Evolutionary conservation across 2,329 filamentous ascomycete species (phyloP).

Genomic region (Fusarium setosum): DNA sequence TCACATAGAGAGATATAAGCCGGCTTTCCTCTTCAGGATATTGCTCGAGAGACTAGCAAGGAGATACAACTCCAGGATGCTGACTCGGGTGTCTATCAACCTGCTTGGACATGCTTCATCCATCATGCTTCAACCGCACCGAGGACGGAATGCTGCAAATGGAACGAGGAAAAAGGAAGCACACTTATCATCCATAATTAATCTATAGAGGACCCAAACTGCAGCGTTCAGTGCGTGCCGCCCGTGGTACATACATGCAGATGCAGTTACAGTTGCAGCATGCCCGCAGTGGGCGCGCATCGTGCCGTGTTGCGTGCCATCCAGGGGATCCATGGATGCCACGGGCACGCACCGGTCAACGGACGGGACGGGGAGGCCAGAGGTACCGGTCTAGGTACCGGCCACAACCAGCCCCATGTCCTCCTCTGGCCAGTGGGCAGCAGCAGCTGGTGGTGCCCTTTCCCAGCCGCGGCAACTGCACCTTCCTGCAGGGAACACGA

Average conservation of each 20-base stretch:
- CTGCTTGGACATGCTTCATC: neutral
- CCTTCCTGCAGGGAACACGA: constrained; percentile 37
- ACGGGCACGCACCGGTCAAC: neutral
- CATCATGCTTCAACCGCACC: neutral
- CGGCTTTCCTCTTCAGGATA: constrained; percentile 20
- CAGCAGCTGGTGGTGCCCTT: neutral
- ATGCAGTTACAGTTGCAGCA: neutral
- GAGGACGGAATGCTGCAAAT: neutral
- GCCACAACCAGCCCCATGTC: neutral
- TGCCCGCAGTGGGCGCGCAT: constrained; percentile 7
- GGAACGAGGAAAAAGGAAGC: constrained; percentile 2
- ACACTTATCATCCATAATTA: neutral
- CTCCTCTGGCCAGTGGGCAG: too few species aligned
- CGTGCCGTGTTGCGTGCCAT: constrained; percentile 5
- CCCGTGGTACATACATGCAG: neutral
- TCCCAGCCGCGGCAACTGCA: constrained; percentile 3
- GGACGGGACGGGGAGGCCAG: neutral
- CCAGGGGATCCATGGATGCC: neutral
- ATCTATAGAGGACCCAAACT: neutral
- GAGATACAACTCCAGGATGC: constrained; percentile 9
- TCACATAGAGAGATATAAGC: neutral
- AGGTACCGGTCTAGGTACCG: constrained; percentile 3
- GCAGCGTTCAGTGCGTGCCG: neutral
- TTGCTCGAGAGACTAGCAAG: constrained; percentile 17
- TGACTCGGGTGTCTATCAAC: constrained; percentile 16